These are phyloP conservation scores for Tetrapisispora fleetii DNA, from an alignment of 805 yeast genomes.

Conservation along the genomic window DNA sequence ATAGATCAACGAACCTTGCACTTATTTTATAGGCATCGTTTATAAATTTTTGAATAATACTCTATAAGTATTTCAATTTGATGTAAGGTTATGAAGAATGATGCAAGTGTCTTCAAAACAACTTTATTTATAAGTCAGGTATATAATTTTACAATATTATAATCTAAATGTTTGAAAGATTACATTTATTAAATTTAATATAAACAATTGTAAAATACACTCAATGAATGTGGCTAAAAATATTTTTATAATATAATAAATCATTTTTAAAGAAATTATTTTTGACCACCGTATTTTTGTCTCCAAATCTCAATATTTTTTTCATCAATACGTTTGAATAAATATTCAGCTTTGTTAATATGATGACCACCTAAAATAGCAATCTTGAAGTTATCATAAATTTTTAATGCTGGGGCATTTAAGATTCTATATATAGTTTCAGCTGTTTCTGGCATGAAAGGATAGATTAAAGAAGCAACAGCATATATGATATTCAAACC, in stretches of 20 bases:
- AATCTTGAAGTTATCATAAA: slow-evolving; percentile 65
- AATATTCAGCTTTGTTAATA: slow-evolving; percentile 82
- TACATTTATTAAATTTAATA: too few species aligned
- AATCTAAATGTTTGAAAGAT: too few species aligned
- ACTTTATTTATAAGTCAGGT: too few species aligned
- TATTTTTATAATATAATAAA: not conserved
- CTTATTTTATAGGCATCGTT: too few species aligned
- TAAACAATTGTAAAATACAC: not conserved
- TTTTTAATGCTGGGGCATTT: slow-evolving; percentile 70
- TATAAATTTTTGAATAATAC: too few species aligned
- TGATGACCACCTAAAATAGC: slow-evolving; percentile 72
- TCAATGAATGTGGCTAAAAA: not conserved
- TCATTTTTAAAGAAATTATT: not conserved
- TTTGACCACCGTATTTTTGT: slow-evolving; percentile 71
- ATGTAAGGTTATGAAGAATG: too few species aligned
- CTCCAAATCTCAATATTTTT: slow-evolving; percentile 83
- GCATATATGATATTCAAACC: slow-evolving; percentile 83
- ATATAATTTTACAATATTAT: too few species aligned
- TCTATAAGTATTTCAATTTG: too few species aligned
- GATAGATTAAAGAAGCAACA: slow-evolving; percentile 71
- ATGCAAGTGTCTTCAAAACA: too few species aligned
- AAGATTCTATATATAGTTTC: slow-evolving; percentile 63
- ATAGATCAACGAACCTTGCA: too few species aligned
- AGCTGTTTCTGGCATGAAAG: slow-evolving; percentile 85
- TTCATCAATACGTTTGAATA: slow-evolving; percentile 88